Base-by-base conservation (phyloP, 768 basidiomycete genomes). In the Auriscalpium orientale region DNA sequence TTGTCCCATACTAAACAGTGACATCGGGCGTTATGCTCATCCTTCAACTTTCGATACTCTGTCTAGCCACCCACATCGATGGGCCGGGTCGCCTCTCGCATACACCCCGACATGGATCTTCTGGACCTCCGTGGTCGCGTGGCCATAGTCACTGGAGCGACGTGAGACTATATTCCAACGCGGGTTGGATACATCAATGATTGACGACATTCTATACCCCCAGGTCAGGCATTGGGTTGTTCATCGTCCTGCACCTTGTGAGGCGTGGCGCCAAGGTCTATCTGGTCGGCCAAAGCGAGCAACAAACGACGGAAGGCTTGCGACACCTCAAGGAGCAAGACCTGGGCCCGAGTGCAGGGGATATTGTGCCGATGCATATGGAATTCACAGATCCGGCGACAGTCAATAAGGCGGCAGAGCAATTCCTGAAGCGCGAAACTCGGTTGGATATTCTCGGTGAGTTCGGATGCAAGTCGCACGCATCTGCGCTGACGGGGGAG, bases 381-480 rank as follows among this genome's bases (percentile, higher is more conserved):
- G 75, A 79, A 52, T 62, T 79, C 18, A 66, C 65, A 21, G 73
- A 74, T 56, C 71, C 74, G 20, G 64, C 62, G 22, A 55, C 57
- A 16, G 72, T 71, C 12, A 71, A 70, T 57, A 44, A 60, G 22
- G 64, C 72, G 1, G 76, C 72, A 6, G 67, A 72, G 51, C 65
- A 68, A 28, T 72, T 78, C 37, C 15, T 73, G n/a, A 46, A 57
- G 56, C 72, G 66, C 59, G 76, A 78, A 61, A 58, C 59, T n/a
- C 61, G 75, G n/a, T 59, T 79, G 46, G 76, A 79, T 61, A 70
- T 78, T 3, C 54, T 79, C 3, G 67, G 76, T 76, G 46, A 22
- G 72, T 61, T 64, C 65, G 51, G 65, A 67, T 53, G 60, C 65
- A 13, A 64, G 66, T 28, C 21, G 51, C 64, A 67, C 46, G 53